Base-by-base conservation (phyloP, 192 early-diverging fungal species). In the Umbelopsis sp. region DNA sequence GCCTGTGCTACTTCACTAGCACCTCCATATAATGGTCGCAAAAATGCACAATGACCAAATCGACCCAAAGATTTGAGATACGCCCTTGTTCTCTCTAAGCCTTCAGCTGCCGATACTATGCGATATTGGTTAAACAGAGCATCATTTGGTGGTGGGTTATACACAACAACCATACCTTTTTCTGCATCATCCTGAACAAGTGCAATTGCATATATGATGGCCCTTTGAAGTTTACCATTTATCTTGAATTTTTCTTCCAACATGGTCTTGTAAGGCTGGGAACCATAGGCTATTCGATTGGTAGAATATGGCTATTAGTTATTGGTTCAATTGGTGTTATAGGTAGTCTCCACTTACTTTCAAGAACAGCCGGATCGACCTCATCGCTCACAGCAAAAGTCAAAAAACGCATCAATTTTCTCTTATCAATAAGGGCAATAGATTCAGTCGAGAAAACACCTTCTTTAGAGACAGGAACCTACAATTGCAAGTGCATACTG, bases 331-430 rank as follows among this genome's bases (percentile, higher is more conserved):
- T 45, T 43, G 20, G 38, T 59, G 9, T 20, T n/a, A 41, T 12
- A 12, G 24, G 6, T 29, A 68, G 24, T 21, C 29, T 53, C 65
- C 21, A 74, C 10, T 53, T 79, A 79, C 79, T 83, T 59, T 76
- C 51, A 68, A 77, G 71, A 26, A 76, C 59, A 5, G 74, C 74
- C 47, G 69, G 69, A 34, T 78, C 73, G 14, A 76, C 77, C 44
- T 82, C 85, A 26, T 82, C 77, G 65, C 87, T 82, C 66, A 85
- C 69, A 12, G 91, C 83, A 72, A 84, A 82, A 2, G 88, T 90
- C 68, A 98, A 77, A 70, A 96, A 91, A 73, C 90, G 88, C 97
- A 98, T 98, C 76, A 98, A 74, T 54, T 90, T 86, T 69, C 97
- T 83, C 79, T 98, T 98, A 41, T 97, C 97, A 45, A 93, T 78